phyloP scores from a whole-genome alignment of 345 rosid genomes.

The Populus euphratica region DNA sequence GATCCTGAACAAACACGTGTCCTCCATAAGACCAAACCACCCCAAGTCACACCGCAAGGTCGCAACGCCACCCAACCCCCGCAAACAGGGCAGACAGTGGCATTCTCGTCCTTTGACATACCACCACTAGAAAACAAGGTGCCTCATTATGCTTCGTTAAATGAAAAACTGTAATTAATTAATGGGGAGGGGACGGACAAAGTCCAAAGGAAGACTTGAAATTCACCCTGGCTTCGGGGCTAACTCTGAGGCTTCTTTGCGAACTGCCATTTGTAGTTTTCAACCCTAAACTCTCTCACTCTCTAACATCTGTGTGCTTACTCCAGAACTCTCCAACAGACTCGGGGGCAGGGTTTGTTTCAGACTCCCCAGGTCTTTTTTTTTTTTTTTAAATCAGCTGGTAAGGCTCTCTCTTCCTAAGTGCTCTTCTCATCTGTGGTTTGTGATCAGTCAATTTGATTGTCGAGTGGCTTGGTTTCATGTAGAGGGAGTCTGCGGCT shows the following conservation, averaged over 20 bases:
- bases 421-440: neutral
- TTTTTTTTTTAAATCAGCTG: neutral
- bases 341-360: neutral
- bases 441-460: slow-evolving; percentile 3
- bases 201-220: neutral
- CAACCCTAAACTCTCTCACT: slow-evolving; percentile 3
- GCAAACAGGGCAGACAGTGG: neutral
- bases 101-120: neutral
- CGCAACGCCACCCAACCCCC: neutral
- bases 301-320: slow-evolving; percentile 1
- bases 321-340: slow-evolving; percentile 3
- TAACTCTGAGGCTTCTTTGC: slow-evolving; percentile 7
- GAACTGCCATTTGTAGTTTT: neutral
- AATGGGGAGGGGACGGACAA: neutral
- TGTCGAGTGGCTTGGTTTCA: neutral
- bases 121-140: too few relatives aligned
- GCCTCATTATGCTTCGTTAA: too few relatives aligned
- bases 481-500: neutral
- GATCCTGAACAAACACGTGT: neutral
- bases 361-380: neutral
- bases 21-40: neutral
- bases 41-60: neutral
- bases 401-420: slow-evolving; percentile 1
- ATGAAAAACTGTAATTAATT: neutral
- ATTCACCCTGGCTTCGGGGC: neutral